Conservation (phyloP, 2,329 filamentous ascomycete genomes). For the Neopestalotiopsis clavispora region DNA sequence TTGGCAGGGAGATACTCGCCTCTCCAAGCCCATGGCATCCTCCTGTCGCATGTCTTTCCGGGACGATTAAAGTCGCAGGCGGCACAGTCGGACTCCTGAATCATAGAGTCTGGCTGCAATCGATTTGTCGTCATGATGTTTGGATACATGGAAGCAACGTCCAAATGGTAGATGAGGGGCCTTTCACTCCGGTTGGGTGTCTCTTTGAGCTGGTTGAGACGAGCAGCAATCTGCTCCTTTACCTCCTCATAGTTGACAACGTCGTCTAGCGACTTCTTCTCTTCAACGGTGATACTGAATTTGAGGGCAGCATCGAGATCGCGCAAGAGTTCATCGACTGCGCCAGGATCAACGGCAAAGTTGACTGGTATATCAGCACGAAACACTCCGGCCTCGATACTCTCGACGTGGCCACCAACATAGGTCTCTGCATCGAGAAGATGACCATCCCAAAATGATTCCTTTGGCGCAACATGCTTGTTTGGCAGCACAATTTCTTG, state of each 20-base stretch:
- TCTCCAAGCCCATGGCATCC: slow-evolving; percentile 97
- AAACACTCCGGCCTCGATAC: slow-evolving; percentile 98
- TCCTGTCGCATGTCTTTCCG: slow-evolving; percentile 93
- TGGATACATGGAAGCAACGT: slow-evolving; percentile 99
- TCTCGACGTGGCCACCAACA: slow-evolving; percentile 97
- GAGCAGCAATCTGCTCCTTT: slow-evolving; percentile 78
- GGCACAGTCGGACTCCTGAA: slow-evolving; percentile 92
- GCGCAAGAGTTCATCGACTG: slow-evolving; percentile 84
- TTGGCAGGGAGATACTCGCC: slow-evolving; percentile 97
- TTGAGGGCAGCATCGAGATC: slow-evolving; percentile 89
- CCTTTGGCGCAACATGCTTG: slow-evolving; percentile 89
- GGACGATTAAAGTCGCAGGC: slow-evolving; percentile 98
- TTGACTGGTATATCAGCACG: slow-evolving; percentile 93
- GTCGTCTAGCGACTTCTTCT: slow-evolving; percentile 81
- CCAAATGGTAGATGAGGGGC: slow-evolving; percentile 95
- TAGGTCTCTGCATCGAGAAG: slow-evolving; percentile 96
- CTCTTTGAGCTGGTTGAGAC: slow-evolving; percentile 73
- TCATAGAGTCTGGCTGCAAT: slow-evolving; percentile 98
- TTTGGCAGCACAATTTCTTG: slow-evolving; percentile 93
- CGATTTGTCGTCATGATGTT: slow-evolving; percentile 99
- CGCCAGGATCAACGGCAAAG: slow-evolving; percentile 86
- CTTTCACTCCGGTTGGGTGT: slow-evolving; percentile 85
- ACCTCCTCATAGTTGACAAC: slow-evolving; percentile 84
- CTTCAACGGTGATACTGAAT: slow-evolving; percentile 85
- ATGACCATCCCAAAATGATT: slow-evolving; percentile 96